Conservation (phyloP, 208 protist species). For the Leishmania tropica region DNA sequence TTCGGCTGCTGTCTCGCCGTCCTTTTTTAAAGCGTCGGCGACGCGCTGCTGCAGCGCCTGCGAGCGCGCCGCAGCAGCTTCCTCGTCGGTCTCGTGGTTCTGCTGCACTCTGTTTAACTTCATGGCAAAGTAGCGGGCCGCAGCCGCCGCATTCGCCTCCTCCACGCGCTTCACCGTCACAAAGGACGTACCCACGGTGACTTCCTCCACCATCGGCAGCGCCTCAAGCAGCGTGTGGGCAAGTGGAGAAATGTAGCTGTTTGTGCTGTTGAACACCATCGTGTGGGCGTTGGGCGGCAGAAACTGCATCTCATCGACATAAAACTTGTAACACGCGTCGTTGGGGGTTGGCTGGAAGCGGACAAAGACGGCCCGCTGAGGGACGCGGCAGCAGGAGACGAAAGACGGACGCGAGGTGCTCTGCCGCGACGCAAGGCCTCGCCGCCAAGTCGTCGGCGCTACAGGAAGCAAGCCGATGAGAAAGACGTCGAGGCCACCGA, state of each 20-base stretch:
- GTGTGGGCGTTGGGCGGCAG: conserved; percentile 53
- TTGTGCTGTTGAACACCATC: conserved; percentile 78
- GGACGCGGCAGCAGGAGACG: background rate
- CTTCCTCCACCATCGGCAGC: conserved; percentile 90
- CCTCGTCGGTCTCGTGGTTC: conserved; percentile 18
- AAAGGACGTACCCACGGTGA: conserved; percentile 76
- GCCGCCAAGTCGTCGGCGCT: background rate
- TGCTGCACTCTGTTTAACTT: conserved; percentile 42
- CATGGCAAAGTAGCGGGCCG: conserved; percentile 67
- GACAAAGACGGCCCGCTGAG: conserved; percentile 54
- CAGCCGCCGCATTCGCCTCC: conserved; percentile 52
- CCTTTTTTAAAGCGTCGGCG: conserved; percentile 26
- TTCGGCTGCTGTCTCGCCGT: background rate
- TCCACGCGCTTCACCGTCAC: conserved; percentile 84
- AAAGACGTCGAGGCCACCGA: background rate
- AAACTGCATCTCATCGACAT: conserved; percentile 63
- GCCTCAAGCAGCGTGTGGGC: conserved; percentile 63
- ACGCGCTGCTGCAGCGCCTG: conserved; percentile 59
- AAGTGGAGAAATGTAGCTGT: conserved; percentile 81
- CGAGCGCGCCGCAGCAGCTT: conserved; percentile 48
- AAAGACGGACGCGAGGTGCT: background rate
- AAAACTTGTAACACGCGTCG: conserved; percentile 87
- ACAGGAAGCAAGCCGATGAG: background rate
- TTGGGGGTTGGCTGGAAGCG: conserved; percentile 86
- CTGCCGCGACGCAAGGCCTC: background rate